A percentile compares a stretch with the other conserved stretches of the same genome.
Conservation (phyloP, 164 flowering plant genomes). For the Magnolia kwangsiensis region DNA sequence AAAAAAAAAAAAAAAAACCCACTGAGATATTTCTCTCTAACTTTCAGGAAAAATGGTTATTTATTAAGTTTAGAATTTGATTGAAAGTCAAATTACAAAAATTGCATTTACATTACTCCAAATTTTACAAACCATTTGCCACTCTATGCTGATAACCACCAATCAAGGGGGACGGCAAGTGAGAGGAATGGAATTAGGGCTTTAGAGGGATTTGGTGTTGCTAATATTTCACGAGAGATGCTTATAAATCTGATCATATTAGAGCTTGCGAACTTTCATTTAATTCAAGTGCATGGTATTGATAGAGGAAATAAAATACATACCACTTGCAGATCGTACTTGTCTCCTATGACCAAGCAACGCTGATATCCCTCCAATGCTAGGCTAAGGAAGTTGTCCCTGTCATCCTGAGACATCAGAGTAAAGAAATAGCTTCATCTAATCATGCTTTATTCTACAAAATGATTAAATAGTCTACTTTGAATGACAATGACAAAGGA, state of each 20-base stretch:
- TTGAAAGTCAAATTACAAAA: too few species aligned
- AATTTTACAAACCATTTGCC: not conserved
- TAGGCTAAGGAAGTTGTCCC: conserved; percentile 74
- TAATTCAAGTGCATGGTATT: not conserved
- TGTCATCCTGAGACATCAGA: conserved; percentile 63
- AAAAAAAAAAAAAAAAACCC: too few species aligned
- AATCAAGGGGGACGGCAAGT: not conserved
- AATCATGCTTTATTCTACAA: not conserved
- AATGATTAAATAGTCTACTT: not conserved
- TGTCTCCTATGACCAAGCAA: conserved; percentile 82
- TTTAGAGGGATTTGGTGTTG: not conserved
- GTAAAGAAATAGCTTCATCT: not conserved
- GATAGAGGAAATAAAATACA: conserved; percentile 16
- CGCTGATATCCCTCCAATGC: conserved; percentile 89
- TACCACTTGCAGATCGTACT: conserved; percentile 93
- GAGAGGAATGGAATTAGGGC: not conserved
- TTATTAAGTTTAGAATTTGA: not conserved
- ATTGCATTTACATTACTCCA: not conserved
- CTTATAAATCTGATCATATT: not conserved
- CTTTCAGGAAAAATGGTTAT: too few species aligned
- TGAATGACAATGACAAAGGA: too few species aligned
- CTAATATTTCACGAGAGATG: not conserved
- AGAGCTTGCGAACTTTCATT: too few species aligned
- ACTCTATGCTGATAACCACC: not conserved
- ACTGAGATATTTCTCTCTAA: too few species aligned